Evolutionary conservation across 2,329 filamentous ascomycete genomes (phyloP), one percentile per base, ranked within the genome.

Genomic region (Sordariomycetes sp.): DNA sequence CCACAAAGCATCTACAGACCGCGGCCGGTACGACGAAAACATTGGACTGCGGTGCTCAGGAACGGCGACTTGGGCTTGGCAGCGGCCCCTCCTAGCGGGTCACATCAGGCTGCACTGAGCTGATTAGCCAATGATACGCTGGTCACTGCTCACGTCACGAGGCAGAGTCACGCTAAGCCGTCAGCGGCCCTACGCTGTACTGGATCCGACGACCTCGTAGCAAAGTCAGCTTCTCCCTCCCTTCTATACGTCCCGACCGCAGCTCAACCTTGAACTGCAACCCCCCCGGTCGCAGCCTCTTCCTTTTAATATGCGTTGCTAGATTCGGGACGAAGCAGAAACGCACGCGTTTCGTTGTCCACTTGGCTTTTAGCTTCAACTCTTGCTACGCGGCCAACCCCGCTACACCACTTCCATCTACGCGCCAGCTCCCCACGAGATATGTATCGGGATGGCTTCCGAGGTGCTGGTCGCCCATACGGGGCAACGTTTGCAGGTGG

Each of bases 391-490:
- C 52, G 32, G 2, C 36, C 35, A 20, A 22, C 55, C 15, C 32
- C 12, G 45, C 28, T 32, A 32, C 39, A 39, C 42, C 55, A 10
- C 48, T 17, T 12, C 28, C 24, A 28, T 13, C 35, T 10, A 17
- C 51, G 45, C n/a, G 13, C 55, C n/a, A 7, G 17, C 22, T 22
- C 13, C 32, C 24, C 22, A 10, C 56, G 25, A 69, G 73, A 73
- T 67, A 78, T 79, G 76, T 74, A 74, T 75, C 74, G 81, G 77
- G 73, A 95, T 95, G 90, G 87, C 89, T 76, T 82, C 92, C 70
- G 84, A 89, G 75, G 85, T 96, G 73, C 89, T 90, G 77, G 86
- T 96, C 69, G 90, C 90, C 79, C 91, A 95, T 75, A 90, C 88
- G 72, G 92, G 92, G 77, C 86, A 90, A 78, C 86, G 86, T 74